These are phyloP conservation scores for Aphanomyces astaci DNA, from an alignment of 352 stramenopile species.

Conservation along the genomic window DNA sequence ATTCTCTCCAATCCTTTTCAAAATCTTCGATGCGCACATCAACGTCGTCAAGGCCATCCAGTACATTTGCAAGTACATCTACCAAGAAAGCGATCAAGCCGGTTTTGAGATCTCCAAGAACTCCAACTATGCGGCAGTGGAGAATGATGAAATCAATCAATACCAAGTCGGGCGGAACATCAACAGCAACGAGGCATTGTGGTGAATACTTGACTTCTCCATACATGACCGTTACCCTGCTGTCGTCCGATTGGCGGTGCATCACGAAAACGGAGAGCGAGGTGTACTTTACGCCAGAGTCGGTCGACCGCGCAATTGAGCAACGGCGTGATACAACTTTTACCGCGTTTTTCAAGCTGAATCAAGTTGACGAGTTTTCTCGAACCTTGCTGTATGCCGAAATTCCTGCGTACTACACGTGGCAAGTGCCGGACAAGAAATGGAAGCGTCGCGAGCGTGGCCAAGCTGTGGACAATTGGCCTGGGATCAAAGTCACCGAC, in stretches of 20 bases:
- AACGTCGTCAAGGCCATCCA: not conserved
- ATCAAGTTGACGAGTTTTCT: slow-evolving; percentile 4
- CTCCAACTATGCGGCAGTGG: not conserved
- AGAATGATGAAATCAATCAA: slow-evolving; percentile 26
- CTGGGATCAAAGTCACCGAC: not conserved
- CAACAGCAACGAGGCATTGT: slow-evolving; percentile 28
- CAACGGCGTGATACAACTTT: not conserved
- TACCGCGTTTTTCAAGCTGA: slow-evolving; percentile 25
- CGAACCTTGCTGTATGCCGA: slow-evolving; percentile 24
- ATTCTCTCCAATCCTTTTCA: not conserved
- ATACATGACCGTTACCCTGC: slow-evolving; percentile 25
- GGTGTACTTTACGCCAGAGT: not conserved
- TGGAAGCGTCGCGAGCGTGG: slow-evolving; percentile 18
- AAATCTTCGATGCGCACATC: not conserved
- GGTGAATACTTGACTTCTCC: slow-evolving; percentile 26
- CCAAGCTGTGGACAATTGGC: slow-evolving; percentile 17
- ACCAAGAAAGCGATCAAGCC: not conserved
- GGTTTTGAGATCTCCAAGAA: not conserved
- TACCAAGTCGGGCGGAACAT: slow-evolving; percentile 32
- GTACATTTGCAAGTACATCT: not conserved
- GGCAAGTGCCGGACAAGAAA: slow-evolving; percentile 11
- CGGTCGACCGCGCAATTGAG: not conserved
- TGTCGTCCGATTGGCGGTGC: not conserved
- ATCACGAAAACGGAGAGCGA: not conserved
- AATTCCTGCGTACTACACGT: slow-evolving; percentile 22